Evolutionary conservation across 331 rosid genomes (phyloP).

Genomic region (Erythrophleum ivorense): DNA sequence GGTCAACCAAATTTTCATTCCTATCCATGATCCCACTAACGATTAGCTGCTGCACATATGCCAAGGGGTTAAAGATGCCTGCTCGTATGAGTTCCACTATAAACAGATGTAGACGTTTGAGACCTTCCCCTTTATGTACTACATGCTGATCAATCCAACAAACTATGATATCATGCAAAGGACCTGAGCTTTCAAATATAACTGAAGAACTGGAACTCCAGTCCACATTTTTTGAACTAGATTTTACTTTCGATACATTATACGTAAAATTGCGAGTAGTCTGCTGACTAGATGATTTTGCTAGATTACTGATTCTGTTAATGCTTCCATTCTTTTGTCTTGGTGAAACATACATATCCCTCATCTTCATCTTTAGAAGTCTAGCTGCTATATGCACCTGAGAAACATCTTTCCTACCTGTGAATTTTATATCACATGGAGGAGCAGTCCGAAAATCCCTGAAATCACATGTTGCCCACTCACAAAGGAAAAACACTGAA

Average conservation of each 20-base stretch:
- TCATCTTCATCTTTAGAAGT: constrained; percentile 69
- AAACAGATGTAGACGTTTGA: constrained; percentile 66
- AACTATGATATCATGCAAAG: constrained; percentile 85
- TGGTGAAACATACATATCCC: constrained; percentile 56
- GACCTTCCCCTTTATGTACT: constrained; percentile 76
- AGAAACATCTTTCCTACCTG: constrained; percentile 85
- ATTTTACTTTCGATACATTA: constrained; percentile 45
- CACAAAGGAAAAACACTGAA: constrained; percentile 88
- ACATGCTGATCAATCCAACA: constrained; percentile 98
- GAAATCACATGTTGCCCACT: constrained; percentile 95
- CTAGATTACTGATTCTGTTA: constrained; percentile 37
- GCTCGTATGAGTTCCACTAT: constrained; percentile 76
- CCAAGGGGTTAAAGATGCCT: constrained; percentile 81
- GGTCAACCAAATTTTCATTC: constrained; percentile 59
- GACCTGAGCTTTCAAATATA: constrained; percentile 82
- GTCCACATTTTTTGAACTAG: constrained; percentile 46
- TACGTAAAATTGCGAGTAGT: constrained; percentile 43
- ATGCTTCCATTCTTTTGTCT: constrained; percentile 49
- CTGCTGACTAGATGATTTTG: constrained; percentile 54
- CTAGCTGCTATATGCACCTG: constrained; percentile 74
- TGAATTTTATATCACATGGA: constrained; percentile 66
- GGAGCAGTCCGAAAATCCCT: constrained; percentile 76
- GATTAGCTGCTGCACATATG: constrained; percentile 88
- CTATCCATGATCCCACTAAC: constrained; percentile 88
- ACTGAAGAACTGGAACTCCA: constrained; percentile 45